These are phyloP conservation scores for Colletotrichum kahawae DNA, from an alignment of 2,329 filamentous ascomycete genomes.

Conservation along the genomic window DNA sequence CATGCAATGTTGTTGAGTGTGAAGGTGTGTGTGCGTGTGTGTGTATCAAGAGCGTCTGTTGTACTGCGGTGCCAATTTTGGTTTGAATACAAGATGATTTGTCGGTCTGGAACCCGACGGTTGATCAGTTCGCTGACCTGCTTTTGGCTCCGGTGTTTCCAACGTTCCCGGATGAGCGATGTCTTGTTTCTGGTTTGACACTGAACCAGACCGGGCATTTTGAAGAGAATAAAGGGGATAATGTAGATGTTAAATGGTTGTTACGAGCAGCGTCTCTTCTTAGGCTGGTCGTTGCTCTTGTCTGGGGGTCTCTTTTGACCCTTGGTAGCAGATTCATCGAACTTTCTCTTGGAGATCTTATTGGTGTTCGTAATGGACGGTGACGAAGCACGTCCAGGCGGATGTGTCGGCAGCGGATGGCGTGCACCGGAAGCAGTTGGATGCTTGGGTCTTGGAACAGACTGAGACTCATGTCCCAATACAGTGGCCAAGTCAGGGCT, in stretches of 20 bases:
- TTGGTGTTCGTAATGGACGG: background rate
- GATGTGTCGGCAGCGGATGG: background rate
- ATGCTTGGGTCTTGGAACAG: background rate
- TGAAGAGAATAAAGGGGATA: background rate
- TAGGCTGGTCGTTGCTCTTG: background rate
- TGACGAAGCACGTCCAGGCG: too few species aligned
- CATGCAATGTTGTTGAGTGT: conserved; percentile 17
- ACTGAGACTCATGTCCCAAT: background rate
- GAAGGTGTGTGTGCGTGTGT: background rate
- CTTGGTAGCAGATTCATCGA: background rate
- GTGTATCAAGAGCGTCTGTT: background rate
- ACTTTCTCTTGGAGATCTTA: background rate
- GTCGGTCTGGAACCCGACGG: background rate
- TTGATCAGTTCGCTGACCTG: background rate
- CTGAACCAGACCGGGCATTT: background rate
- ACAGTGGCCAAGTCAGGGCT: background rate
- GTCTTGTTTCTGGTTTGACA: background rate
- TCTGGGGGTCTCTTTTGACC: background rate
- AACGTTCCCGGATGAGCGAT: background rate
- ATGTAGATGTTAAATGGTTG: background rate
- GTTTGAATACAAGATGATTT: conserved; percentile 3
- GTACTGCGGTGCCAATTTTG: background rate
- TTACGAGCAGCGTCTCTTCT: background rate
- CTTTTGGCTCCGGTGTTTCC: background rate
- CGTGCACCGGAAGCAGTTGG: background rate